A percentile compares a stretch with the other conserved stretches of the same genome.
Evolutionary conservation across 2,329 filamentous ascomycete species (phyloP).

Genomic region (Anthostomella pinea): DNA sequence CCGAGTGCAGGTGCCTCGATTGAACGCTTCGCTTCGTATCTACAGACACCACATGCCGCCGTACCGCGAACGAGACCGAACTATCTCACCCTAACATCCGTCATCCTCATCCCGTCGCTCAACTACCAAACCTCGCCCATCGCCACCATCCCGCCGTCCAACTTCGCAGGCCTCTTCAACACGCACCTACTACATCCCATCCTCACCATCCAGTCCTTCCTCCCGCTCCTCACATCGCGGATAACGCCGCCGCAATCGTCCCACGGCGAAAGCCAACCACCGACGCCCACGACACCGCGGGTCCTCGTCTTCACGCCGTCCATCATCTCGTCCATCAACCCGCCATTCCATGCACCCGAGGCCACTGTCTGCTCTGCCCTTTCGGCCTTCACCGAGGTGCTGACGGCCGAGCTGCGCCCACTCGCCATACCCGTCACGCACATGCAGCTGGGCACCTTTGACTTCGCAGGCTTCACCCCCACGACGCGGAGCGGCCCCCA

Average conservation of each 20-base stretch:
- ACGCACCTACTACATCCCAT: slow-evolving; percentile 89
- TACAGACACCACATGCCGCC: slow-evolving; percentile 72
- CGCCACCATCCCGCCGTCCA: slow-evolving; percentile 77
- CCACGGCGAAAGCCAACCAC: slow-evolving; percentile 35
- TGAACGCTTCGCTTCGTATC: slow-evolving; percentile 67
- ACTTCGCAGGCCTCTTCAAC: slow-evolving; percentile 87
- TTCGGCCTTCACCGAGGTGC: slow-evolving; percentile 78
- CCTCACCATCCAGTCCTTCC: slow-evolving; percentile 81
- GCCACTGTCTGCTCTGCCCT: slow-evolving; percentile 82
- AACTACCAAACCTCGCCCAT: slow-evolving; percentile 81
- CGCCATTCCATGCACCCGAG: slow-evolving; percentile 81
- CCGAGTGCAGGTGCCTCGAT: slow-evolving; percentile 66
- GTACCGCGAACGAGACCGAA: slow-evolving; percentile 74
- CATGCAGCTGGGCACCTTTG: slow-evolving; percentile 87
- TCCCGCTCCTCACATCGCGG: slow-evolving; percentile 70
- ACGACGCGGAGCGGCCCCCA: slow-evolving; percentile 26
- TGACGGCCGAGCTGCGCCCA: slow-evolving; percentile 75
- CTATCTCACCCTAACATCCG: slow-evolving; percentile 70
- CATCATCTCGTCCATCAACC: slow-evolving; percentile 75
- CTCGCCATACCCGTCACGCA: slow-evolving; percentile 78
- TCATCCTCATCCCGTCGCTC: slow-evolving; percentile 79
- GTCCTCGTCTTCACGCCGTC: slow-evolving; percentile 76
- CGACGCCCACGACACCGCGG: slow-evolving; percentile 57
- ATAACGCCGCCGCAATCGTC: slow-evolving; percentile 43
- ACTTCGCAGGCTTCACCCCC: slow-evolving; percentile 67